These are phyloP conservation scores for Pisolithus thermaeus DNA, from an alignment of 1,284 basidiomycete genomes.

Conservation along the genomic window DNA sequence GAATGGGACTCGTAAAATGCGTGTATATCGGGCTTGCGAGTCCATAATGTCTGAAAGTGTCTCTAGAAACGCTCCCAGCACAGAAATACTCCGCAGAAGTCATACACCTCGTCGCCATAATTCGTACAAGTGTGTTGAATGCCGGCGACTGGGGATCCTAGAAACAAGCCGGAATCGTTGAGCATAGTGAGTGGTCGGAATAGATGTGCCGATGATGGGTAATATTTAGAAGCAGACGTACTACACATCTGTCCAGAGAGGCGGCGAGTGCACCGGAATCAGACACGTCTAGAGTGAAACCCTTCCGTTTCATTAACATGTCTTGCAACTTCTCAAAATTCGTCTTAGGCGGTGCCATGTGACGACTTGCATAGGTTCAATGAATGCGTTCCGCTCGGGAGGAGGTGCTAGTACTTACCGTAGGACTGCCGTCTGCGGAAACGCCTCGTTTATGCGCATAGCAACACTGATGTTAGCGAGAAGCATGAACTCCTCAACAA, in stretches of 20 bases:
- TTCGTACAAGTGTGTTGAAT: slow-evolving; percentile 96
- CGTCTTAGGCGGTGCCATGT: slow-evolving; percentile 85
- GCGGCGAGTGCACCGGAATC: slow-evolving; percentile 88
- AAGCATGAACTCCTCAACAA: slow-evolving; percentile 99
- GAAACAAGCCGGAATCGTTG: neutral
- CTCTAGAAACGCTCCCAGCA: slow-evolving; percentile 87
- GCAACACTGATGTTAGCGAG: slow-evolving; percentile 97
- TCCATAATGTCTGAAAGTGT: slow-evolving; percentile 96
- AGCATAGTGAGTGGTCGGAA: neutral
- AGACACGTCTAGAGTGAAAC: slow-evolving; percentile 85
- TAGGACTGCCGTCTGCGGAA: slow-evolving; percentile 93
- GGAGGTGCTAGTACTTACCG: slow-evolving; percentile 42
- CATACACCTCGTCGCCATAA: slow-evolving; percentile 99
- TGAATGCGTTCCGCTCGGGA: neutral
- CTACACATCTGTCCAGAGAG: slow-evolving; percentile 85
- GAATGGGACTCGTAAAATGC: slow-evolving; percentile 94
- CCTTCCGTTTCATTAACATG: slow-evolving; percentile 83
- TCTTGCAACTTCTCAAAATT: slow-evolving; percentile 98
- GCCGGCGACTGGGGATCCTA: slow-evolving; percentile 78
- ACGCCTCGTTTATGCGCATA: slow-evolving; percentile 86
- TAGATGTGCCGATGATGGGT: neutral
- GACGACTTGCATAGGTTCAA: slow-evolving; percentile 54
- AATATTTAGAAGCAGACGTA: slow-evolving; percentile 34
- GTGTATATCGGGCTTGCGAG: slow-evolving; percentile 97
- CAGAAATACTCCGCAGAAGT: slow-evolving; percentile 98